Conservation (phyloP, 2,329 filamentous ascomycete genomes). For the Fusarium sp. region DNA sequence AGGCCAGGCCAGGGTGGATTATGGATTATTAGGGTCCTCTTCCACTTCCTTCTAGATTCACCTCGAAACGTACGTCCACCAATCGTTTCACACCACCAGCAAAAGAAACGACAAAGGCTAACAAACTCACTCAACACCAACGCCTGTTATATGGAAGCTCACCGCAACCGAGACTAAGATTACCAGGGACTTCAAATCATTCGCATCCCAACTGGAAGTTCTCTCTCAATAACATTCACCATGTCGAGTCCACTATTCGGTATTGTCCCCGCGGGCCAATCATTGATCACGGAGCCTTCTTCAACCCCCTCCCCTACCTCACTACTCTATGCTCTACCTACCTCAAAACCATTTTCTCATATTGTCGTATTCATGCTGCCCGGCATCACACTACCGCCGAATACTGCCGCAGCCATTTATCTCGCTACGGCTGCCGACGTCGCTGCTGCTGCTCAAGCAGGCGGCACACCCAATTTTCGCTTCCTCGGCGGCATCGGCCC, state of each 20-base stretch:
- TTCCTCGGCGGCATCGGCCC: slow-evolving; percentile 91
- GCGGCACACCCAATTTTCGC: slow-evolving; percentile 71
- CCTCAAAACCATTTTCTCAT: slow-evolving; percentile 75
- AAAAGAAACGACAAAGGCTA: slow-evolving; percentile 24
- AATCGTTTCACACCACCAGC: slow-evolving; percentile 39
- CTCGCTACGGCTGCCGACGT: slow-evolving; percentile 68
- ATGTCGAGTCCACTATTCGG: slow-evolving; percentile 62
- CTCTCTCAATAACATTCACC: not conserved
- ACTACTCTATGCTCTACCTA: slow-evolving; percentile 66
- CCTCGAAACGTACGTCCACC: slow-evolving; percentile 31
- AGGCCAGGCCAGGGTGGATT: not conserved
- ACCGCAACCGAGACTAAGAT: not conserved
- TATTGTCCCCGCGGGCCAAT: slow-evolving; percentile 70
- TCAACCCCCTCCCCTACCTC: slow-evolving; percentile 65
- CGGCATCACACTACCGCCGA: slow-evolving; percentile 75
- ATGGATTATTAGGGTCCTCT: slow-evolving; percentile 1
- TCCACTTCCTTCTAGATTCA: slow-evolving; percentile 36
- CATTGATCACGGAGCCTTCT: slow-evolving; percentile 66
- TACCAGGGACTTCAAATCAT: not conserved
- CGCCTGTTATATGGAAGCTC: slow-evolving; percentile 11
- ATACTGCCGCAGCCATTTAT: slow-evolving; percentile 90
- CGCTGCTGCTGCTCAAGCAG: slow-evolving; percentile 54
- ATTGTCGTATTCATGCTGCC: slow-evolving; percentile 92
- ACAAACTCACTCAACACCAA: slow-evolving; percentile 29
- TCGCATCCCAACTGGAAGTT: not conserved